Conservation (phyloP, 2,329 filamentous ascomycete species). For the Fusarium transvaalense region DNA sequence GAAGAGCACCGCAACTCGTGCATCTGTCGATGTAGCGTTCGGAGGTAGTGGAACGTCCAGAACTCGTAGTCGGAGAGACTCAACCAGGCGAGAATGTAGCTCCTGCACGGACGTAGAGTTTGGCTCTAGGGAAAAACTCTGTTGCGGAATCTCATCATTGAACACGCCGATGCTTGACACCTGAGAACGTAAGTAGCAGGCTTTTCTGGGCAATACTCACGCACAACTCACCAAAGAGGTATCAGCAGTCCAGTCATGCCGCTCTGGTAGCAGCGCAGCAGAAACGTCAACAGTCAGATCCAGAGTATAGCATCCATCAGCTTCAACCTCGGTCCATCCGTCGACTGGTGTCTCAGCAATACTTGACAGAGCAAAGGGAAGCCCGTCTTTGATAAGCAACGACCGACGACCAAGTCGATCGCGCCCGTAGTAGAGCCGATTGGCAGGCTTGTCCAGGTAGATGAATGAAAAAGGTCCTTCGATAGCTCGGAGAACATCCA, state of each 20-base stretch:
- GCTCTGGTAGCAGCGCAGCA: conserved; percentile 30
- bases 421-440: conserved; percentile 81
- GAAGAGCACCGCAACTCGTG: conserved; percentile 83
- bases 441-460: conserved; percentile 75
- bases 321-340: conserved; percentile 84
- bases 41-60: conserved; percentile 73
- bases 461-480: conserved; percentile 92
- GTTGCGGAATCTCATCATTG: conserved; percentile 60
- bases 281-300: conserved; percentile 58
- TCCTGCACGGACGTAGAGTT: conserved; percentile 63
- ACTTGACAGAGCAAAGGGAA: conserved; percentile 75
- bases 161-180: conserved; percentile 67
- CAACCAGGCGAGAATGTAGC: conserved; percentile 67
- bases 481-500: conserved; percentile 70
- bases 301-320: conserved; percentile 82
- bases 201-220: conserved; percentile 37
- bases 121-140: conserved; percentile 39
- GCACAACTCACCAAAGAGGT: conserved; percentile 60
- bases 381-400: conserved; percentile 70
- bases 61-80: conserved; percentile 74
- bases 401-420: conserved; percentile 91
- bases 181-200: conserved; percentile 61
- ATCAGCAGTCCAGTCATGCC: conserved; percentile 52
- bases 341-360: conserved; percentile 66
- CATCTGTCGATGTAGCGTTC: conserved; percentile 52